Evolutionary conservation across 768 basidiomycete species (phyloP).

Genomic region (Leccinum uliginosum): DNA sequence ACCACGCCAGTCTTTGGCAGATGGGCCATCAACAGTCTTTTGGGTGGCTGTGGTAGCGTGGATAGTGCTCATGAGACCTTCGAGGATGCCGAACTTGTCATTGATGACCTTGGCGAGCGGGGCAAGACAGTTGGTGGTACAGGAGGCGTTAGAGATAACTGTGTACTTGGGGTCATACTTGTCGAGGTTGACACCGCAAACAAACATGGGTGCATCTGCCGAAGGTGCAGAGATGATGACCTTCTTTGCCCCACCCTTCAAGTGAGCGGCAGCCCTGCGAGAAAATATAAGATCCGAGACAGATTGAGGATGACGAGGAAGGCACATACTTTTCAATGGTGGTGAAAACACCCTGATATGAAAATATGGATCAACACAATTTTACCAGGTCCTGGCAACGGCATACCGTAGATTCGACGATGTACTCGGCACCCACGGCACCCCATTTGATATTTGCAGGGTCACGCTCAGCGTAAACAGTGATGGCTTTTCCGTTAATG

Average conservation of each 20-base stretch:
- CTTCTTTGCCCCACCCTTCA: slow-evolving; percentile 99
- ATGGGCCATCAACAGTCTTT: slow-evolving; percentile 93
- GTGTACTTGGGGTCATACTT: slow-evolving; percentile 82
- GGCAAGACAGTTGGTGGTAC: slow-evolving; percentile 99
- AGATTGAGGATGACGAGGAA: neutral
- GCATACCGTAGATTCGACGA: slow-evolving; percentile 91
- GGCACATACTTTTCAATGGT: slow-evolving; percentile 75
- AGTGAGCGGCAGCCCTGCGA: slow-evolving; percentile 78
- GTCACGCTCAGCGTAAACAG: slow-evolving; percentile 81
- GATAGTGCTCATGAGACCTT: slow-evolving; percentile 98
- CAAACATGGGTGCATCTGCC: slow-evolving; percentile 94
- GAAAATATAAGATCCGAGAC: slow-evolving; percentile 3
- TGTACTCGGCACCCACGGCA: slow-evolving; percentile 78
- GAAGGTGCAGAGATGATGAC: slow-evolving; percentile 99
- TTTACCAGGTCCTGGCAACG: neutral
- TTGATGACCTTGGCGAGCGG: slow-evolving; percentile 97
- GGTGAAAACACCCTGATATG: slow-evolving; percentile 86
- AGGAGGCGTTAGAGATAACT: slow-evolving; percentile 98
- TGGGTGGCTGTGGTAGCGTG: slow-evolving; percentile 96
- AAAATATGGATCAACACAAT: slow-evolving; percentile 4
- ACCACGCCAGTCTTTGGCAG: slow-evolving; percentile 95
- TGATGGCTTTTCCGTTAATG: slow-evolving; percentile 75
- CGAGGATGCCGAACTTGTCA: slow-evolving; percentile 94
- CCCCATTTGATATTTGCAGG: slow-evolving; percentile 85
- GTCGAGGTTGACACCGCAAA: slow-evolving; percentile 94